Evolutionary conservation across 306 rosid genomes (phyloP).

Genomic region (Acacia melanoxylon): DNA sequence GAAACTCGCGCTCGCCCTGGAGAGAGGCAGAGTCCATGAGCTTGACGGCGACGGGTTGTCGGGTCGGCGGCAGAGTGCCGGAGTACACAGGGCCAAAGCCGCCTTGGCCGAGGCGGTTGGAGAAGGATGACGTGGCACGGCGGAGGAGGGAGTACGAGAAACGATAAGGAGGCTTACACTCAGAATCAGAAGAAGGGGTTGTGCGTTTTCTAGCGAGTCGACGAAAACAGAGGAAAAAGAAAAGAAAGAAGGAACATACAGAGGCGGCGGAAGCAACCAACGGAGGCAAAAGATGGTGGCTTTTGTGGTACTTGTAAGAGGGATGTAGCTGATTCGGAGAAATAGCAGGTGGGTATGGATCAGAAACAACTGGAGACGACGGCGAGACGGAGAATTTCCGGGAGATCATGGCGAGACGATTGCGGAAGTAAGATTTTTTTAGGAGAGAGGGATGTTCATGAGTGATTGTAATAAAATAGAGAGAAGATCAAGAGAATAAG

Average conservation of each 20-base stretch:
- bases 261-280: slow-evolving; percentile 30
- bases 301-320: background rate
- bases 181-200: slow-evolving; percentile 56
- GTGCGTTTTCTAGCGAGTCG: slow-evolving; percentile 58
- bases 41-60: slow-evolving; percentile 74
- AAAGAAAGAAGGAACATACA: slow-evolving; percentile 51
- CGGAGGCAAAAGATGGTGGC: slow-evolving; percentile 24
- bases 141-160: slow-evolving; percentile 75
- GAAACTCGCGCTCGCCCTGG: slow-evolving; percentile 93
- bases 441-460: background rate
- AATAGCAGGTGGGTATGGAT: background rate
- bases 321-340: background rate
- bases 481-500: background rate
- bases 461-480: background rate
- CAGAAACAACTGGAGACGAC: background rate
- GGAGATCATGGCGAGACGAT: slow-evolving; percentile 51
- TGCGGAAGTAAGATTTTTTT: background rate
- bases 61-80: slow-evolving; percentile 49
- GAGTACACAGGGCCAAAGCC: slow-evolving; percentile 86
- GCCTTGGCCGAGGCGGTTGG: slow-evolving; percentile 87
- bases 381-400: slow-evolving; percentile 45
- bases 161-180: slow-evolving; percentile 63
- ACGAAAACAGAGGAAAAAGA: slow-evolving; percentile 59
- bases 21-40: slow-evolving; percentile 79
- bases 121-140: slow-evolving; percentile 84